Base-by-base conservation (phyloP, 1,284 basidiomycete species). In the Moesziomyces sp. region DNA sequence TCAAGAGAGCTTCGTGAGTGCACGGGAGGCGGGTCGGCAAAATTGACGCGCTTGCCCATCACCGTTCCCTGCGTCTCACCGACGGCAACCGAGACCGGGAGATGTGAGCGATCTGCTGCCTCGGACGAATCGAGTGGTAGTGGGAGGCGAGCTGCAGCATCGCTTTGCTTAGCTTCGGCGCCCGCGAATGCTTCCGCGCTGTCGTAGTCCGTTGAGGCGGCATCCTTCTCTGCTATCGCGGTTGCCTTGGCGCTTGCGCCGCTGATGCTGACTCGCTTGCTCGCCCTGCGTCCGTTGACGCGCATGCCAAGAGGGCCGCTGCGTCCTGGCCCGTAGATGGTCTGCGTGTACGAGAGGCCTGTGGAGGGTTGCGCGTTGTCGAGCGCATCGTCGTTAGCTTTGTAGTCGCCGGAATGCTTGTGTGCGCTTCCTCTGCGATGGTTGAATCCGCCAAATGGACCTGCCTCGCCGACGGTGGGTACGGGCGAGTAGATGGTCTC, bases 321-420 rank as follows among this genome's bases (percentile, higher is more conserved):
- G 28, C 74, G 48, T 11, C 79, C 78, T 2, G 78, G 62, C 1
- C 78, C 78, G 43, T 77, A 77, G 56, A 81, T 80, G 43, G 79
- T 81, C 45, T 74, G 61, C 2, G 79, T 78, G 50, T 81, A 78
- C 10, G 63, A 44, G 18, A 81, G 65, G 16, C 63, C 61, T 19
- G 47, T 34, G 5, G 55, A n/a, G 24, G 45, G 45, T 14, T 46
- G 23, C 18, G 50, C 51, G n/a, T 24, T 45, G 2, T 55, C 38
- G n/a, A 46, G 21, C 11, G 23, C 50, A 45, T 53, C 38, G 13
- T 40, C 28, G 16, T 23, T 46, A 35, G 23, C 44, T 11, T 57
- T 47, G 11, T 26, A 16, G 3, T 53, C 46, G 2, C 6, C 23
- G 3, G 11, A 3, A 19, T 51, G 44, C 13, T 26, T n/a, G 19